Conservation (phyloP, 2,329 filamentous ascomycete species). For the Dactylellina cionopaga region DNA sequence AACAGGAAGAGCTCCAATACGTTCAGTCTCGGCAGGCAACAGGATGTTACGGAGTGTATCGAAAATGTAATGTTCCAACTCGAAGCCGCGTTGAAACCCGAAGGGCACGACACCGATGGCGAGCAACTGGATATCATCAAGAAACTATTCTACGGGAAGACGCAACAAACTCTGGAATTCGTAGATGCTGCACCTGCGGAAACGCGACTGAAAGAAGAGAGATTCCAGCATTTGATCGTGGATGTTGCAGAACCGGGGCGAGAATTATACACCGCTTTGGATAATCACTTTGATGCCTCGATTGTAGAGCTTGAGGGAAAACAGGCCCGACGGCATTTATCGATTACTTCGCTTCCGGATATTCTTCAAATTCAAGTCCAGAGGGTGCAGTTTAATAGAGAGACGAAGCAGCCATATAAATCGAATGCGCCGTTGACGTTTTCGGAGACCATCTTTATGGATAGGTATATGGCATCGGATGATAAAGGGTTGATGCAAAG, state of each 20-base stretch:
- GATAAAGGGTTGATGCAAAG: conserved; percentile 70
- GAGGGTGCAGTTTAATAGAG: conserved; percentile 76
- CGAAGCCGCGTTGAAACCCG: conserved; percentile 84
- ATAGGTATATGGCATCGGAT: conserved; percentile 81
- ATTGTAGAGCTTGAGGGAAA: conserved; percentile 74
- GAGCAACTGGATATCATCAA: conserved; percentile 85
- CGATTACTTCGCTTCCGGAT: conserved; percentile 80
- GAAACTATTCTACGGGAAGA: conserved; percentile 68
- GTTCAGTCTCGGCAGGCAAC: conserved; percentile 75
- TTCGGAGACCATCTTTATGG: conserved; percentile 83
- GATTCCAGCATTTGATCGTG: conserved; percentile 72
- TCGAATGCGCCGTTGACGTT: conserved; percentile 81
- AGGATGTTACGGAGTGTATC: conserved; percentile 96
- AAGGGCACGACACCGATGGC: conserved; percentile 72
- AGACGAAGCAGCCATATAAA: conserved; percentile 71
- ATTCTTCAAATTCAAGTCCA: conserved; percentile 91
- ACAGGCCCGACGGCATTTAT: conserved; percentile 72
- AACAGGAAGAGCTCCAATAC: conserved; percentile 61
- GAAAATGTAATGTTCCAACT: conserved; percentile 89
- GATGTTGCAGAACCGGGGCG: conserved; percentile 69
- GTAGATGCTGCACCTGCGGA: conserved; percentile 54
- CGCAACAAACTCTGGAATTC: conserved; percentile 58
- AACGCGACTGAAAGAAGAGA: conserved; percentile 71
- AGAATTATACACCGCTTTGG: conserved; percentile 84
- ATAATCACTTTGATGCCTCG: conserved; percentile 84